These are phyloP conservation scores for Phaeotremella skinneri DNA, from an alignment of 768 basidiomycete genomes.

Conservation along the genomic window DNA sequence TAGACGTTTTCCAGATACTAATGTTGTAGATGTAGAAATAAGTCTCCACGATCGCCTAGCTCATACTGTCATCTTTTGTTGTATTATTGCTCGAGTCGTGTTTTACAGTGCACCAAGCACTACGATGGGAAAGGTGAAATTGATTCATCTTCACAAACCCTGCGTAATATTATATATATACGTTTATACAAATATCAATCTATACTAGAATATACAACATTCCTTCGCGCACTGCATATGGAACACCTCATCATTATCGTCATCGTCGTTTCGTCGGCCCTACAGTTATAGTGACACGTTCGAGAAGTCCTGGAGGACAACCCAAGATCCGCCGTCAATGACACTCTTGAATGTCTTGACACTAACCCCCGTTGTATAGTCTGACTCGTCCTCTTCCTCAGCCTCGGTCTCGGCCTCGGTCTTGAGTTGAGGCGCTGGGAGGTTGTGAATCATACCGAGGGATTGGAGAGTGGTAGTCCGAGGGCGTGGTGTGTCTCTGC, in stretches of 20 bases:
- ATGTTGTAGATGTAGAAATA: no score
- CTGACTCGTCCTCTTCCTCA: not conserved
- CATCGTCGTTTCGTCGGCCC: not conserved
- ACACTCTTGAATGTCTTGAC: not conserved
- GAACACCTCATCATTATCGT: not conserved
- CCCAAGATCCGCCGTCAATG: constrained; percentile 9
- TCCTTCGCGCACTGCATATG: constrained; percentile 1
- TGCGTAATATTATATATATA: not conserved
- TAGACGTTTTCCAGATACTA: no score
- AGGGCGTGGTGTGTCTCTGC: constrained; percentile 34
- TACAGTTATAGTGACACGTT: not conserved
- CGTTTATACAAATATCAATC: not conserved
- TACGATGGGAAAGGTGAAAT: no score
- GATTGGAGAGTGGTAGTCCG: not conserved
- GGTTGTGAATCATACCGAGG: not conserved
- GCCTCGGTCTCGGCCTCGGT: not conserved
- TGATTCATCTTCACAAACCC: not conserved
- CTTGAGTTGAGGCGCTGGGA: not conserved
- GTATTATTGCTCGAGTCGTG: no score
- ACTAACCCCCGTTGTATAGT: not conserved
- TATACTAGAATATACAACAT: not conserved
- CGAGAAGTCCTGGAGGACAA: not conserved
- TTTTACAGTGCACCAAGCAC: no score
- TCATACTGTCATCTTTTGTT: no score
- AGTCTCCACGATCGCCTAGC: no score